Percentiles rank a stretch among this genome's conserved stretches.
phyloP scores from a whole-genome alignment of 495 filamentous ascomycete genomes.

The Aspergillus cristatus region DNA sequence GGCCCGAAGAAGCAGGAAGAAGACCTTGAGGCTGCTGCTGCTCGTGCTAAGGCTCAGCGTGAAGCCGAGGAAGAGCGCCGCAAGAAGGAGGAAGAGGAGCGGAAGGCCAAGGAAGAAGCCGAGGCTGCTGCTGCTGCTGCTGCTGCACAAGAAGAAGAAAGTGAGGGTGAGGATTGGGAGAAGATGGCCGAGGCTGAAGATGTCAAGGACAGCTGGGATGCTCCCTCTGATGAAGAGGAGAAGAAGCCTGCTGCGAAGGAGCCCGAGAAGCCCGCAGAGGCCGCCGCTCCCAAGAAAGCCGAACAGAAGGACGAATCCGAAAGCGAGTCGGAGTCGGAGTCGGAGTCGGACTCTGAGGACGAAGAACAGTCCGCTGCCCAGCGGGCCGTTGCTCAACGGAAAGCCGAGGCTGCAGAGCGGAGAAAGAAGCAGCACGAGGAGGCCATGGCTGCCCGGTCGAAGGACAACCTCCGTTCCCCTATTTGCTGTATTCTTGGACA shows the following conservation, averaged over 20 bases:
- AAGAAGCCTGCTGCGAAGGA: slow-evolving; percentile 27
- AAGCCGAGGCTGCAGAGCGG: slow-evolving; percentile 84
- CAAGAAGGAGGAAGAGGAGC: slow-evolving; percentile 54
- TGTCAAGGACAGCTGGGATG: slow-evolving; percentile 94
- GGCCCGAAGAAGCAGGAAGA: slow-evolving; percentile 65
- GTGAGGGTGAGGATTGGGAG: slow-evolving; percentile 81
- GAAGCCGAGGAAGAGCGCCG: slow-evolving; percentile 66
- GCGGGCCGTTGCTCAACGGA: slow-evolving; percentile 60
- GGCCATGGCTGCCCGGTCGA: slow-evolving; percentile 82
- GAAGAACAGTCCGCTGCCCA: slow-evolving; percentile 61
- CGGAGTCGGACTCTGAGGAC: slow-evolving; percentile 58
- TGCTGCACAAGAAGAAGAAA: slow-evolving; percentile 41
- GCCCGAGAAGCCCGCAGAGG: slow-evolving; percentile 13
- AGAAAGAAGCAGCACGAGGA: slow-evolving; percentile 84
- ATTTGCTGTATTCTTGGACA: slow-evolving; percentile 99
- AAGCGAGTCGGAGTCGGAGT: slow-evolving; percentile 47
- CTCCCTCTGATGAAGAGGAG: slow-evolving; percentile 69
- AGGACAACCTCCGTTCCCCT: slow-evolving; percentile 89
- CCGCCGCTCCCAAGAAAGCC: slow-evolving; percentile 12
- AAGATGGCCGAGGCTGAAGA: slow-evolving; percentile 67
- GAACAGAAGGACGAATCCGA: slow-evolving; percentile 34
- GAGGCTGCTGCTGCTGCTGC: slow-evolving; percentile 49
- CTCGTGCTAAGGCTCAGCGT: slow-evolving; percentile 49
- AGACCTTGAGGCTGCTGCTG: slow-evolving; percentile 53
- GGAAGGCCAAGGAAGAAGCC: slow-evolving; percentile 50